Evolutionary conservation across 306 rosid genomes (phyloP).

Genomic region (Psophocarpus tetragonolobus): DNA sequence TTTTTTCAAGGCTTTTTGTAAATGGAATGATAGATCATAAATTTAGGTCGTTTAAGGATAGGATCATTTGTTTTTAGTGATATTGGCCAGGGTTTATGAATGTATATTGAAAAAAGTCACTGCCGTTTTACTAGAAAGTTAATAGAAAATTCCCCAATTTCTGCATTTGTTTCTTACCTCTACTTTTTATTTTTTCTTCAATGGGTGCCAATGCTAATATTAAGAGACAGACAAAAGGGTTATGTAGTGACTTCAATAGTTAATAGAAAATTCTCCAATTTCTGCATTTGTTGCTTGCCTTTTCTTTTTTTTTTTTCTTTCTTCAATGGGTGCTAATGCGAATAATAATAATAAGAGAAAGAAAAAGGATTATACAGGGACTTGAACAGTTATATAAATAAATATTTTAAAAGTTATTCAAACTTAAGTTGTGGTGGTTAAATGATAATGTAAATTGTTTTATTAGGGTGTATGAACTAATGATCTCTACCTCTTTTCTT

Average conservation of each 20-base stretch:
- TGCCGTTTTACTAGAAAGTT: conserved; percentile 40
- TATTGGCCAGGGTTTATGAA: conserved; percentile 41
- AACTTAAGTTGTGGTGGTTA: too few species aligned
- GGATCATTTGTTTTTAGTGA: conserved; percentile 43
- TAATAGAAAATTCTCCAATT: conserved; percentile 35
- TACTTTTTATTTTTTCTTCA: neutral
- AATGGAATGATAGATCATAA: conserved; percentile 58
- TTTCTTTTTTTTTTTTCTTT: neutral
- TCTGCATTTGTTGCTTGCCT: neutral
- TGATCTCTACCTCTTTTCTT: neutral
- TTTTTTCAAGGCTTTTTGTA: conserved; percentile 49
- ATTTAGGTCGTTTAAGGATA: conserved; percentile 37
- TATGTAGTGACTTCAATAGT: too few species aligned
- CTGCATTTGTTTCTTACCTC: neutral
- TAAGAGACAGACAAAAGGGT: too few species aligned
- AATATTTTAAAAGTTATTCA: too few species aligned
- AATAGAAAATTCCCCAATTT: conserved; percentile 36
- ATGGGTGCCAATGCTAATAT: neutral
- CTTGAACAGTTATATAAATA: too few species aligned
- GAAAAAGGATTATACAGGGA: too few species aligned
- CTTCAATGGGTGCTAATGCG: neutral
- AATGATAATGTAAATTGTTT: too few species aligned
- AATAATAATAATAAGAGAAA: too few species aligned
- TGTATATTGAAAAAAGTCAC: conserved; percentile 49
- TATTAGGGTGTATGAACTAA: too few species aligned